phyloP scores from a whole-genome alignment of 495 filamentous ascomycete species.

The Bathelium albidoporum region DNA sequence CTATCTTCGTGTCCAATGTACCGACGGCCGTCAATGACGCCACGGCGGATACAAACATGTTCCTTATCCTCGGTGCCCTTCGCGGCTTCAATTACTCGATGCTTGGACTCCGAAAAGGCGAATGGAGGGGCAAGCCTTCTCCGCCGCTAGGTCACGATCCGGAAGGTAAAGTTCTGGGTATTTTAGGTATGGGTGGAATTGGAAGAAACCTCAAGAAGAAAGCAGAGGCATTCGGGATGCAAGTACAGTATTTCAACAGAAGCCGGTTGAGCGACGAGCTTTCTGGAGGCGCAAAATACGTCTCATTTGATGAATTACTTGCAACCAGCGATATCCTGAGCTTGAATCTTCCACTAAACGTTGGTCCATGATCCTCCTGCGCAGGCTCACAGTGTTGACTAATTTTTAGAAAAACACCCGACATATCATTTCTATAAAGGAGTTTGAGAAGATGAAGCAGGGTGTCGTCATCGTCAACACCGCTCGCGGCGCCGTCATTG shows the following conservation, averaged over 20 bases:
- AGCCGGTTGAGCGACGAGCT: conserved; percentile 43
- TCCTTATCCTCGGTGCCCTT: conserved; percentile 66
- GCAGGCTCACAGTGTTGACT: background rate
- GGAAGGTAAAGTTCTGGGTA: conserved; percentile 55
- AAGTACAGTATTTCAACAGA: conserved; percentile 59
- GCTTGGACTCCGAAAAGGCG: conserved; percentile 47
- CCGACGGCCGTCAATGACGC: conserved; percentile 71
- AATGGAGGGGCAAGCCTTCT: conserved; percentile 43
- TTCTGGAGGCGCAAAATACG: conserved; percentile 52
- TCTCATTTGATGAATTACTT: conserved; percentile 58
- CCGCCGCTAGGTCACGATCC: conserved; percentile 51
- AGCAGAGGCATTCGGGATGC: conserved; percentile 55
- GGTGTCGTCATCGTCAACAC: conserved; percentile 66
- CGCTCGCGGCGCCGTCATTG: conserved; percentile 58
- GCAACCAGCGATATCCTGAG: conserved; percentile 60
- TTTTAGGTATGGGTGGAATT: conserved; percentile 42
- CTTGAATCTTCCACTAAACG: conserved; percentile 67
- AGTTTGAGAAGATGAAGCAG: conserved; percentile 61
- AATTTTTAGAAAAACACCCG: conserved; percentile 46
- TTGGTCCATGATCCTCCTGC: conserved; percentile 31
- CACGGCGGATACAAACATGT: conserved; percentile 68
- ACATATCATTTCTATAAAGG: conserved; percentile 52
- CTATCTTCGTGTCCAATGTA: conserved; percentile 67
- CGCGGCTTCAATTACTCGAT: conserved; percentile 59
- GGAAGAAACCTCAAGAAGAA: conserved; percentile 57